These are phyloP conservation scores for Tetradesmus lagerheimii DNA, from an alignment of 139 green algal genomes.

Conservation along the genomic window DNA sequence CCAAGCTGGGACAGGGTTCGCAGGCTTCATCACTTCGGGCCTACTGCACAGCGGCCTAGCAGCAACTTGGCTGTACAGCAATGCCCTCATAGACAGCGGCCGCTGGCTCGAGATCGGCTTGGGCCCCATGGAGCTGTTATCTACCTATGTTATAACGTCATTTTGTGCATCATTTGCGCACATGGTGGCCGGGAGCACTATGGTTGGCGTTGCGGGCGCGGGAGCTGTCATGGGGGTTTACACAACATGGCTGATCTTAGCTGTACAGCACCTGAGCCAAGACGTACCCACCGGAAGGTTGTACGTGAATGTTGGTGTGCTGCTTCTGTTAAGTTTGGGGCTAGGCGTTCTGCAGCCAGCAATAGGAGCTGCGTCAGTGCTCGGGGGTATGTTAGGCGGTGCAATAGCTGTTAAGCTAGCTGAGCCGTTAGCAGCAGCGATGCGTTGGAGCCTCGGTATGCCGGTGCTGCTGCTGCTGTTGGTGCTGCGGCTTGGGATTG, in stretches of 20 bases:
- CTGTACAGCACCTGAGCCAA: background rate
- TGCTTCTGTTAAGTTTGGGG: background rate
- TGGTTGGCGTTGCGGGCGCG: background rate
- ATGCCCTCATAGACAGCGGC: background rate
- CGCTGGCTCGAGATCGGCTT: background rate
- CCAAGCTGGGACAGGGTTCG: background rate
- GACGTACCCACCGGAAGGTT: background rate
- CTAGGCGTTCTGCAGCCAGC: slow-evolving; percentile 11
- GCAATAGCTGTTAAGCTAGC: background rate
- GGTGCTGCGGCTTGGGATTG: background rate
- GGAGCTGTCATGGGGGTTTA: slow-evolving; percentile 16
- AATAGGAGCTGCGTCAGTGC: background rate
- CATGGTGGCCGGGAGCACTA: background rate
- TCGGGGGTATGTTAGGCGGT: slow-evolving; percentile 15
- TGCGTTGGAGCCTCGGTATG: background rate
- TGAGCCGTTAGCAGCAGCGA: background rate
- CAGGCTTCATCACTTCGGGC: slow-evolving; percentile 1
- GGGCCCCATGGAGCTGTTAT: slow-evolving; percentile 1
- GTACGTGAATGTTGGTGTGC: background rate
- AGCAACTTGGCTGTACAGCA: slow-evolving; percentile 20
- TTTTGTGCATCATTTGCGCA: slow-evolving; percentile 5
- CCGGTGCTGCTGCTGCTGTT: background rate
- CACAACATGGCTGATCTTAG: background rate
- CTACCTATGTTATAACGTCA: background rate
- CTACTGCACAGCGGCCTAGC: slow-evolving; percentile 12